Conservation (phyloP, 352 stramenopile species). For the Pythium sp. region DNA sequence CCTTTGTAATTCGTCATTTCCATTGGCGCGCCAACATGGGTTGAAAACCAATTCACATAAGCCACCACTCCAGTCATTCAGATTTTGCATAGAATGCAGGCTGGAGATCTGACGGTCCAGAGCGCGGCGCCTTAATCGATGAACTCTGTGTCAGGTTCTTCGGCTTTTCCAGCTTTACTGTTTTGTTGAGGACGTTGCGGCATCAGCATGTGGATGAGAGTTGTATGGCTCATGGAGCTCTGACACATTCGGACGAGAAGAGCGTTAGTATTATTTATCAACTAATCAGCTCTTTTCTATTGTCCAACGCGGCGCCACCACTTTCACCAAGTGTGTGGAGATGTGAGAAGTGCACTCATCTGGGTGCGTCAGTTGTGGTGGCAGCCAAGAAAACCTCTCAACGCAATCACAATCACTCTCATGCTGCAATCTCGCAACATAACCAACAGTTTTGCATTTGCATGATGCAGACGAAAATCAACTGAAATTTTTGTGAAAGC, state of each 20-base stretch:
- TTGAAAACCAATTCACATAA: neutral
- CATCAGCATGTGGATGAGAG: neutral
- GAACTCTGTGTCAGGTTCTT: neutral
- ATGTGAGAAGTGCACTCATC: no score
- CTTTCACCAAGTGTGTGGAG: neutral
- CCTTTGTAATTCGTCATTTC: neutral
- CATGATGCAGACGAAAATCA: slow-evolving; percentile 2
- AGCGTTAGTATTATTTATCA: neutral
- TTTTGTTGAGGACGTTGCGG: neutral
- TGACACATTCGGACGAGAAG: neutral
- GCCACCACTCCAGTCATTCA: no score
- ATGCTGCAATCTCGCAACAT: neutral
- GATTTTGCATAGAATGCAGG: no score
- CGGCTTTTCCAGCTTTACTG: no score
- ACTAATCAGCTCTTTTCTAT: no score
- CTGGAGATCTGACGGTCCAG: neutral
- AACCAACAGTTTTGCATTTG: neutral
- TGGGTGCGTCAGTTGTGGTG: no score
- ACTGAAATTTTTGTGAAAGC: neutral
- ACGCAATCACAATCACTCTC: neutral
- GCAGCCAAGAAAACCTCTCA: neutral
- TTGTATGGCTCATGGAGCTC: neutral
- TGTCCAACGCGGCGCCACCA: neutral
- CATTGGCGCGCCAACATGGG: neutral
- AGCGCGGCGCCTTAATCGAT: neutral